These are phyloP conservation scores for Globisporangium radiosum DNA, from an alignment of 352 stramenopile genomes.

Conservation along the genomic window DNA sequence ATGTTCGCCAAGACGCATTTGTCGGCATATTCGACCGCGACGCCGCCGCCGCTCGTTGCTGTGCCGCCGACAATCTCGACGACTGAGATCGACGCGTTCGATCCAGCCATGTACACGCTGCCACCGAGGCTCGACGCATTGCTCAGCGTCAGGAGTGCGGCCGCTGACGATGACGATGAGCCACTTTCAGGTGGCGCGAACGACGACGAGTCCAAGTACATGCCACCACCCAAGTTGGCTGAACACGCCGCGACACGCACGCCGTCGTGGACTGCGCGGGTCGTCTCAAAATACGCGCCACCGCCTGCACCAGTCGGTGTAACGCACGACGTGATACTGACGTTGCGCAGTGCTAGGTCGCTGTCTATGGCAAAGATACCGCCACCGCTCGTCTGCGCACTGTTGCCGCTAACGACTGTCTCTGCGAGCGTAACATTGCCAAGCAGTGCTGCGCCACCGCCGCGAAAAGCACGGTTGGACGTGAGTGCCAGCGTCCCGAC, in stretches of 20 bases:
- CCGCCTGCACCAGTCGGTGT: slow-evolving; percentile 17
- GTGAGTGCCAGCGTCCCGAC: slow-evolving; percentile 13
- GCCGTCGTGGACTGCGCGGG: slow-evolving; percentile 13
- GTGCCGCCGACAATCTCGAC: slow-evolving; percentile 9
- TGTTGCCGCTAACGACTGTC: slow-evolving; percentile 15
- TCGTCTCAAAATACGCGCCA: slow-evolving; percentile 18
- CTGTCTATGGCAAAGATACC: slow-evolving; percentile 20
- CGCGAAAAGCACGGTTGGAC: slow-evolving; percentile 19
- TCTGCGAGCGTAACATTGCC: slow-evolving; percentile 14
- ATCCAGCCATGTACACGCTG: slow-evolving; percentile 23
- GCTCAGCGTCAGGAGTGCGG: slow-evolving; percentile 7
- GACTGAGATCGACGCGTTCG: slow-evolving; percentile 12
- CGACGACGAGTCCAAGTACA: slow-evolving; percentile 22
- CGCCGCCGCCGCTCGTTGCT: slow-evolving; percentile 22
- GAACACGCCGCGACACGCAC: slow-evolving; percentile 18
- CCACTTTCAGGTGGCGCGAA: slow-evolving; percentile 11
- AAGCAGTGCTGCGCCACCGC: slow-evolving; percentile 17
- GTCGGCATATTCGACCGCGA: slow-evolving; percentile 14
- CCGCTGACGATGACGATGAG: not conserved
- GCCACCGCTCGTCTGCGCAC: slow-evolving; percentile 17
- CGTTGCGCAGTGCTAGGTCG: slow-evolving; percentile 15
- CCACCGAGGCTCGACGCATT: slow-evolving; percentile 21
- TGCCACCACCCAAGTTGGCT: slow-evolving; percentile 19
- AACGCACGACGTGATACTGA: slow-evolving; percentile 17
- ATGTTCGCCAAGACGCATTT: slow-evolving; percentile 15